A percentile compares a stretch with the other conserved stretches of the same genome.
Conservation (phyloP, 345 rosid genomes). For the Acer negundo region DNA sequence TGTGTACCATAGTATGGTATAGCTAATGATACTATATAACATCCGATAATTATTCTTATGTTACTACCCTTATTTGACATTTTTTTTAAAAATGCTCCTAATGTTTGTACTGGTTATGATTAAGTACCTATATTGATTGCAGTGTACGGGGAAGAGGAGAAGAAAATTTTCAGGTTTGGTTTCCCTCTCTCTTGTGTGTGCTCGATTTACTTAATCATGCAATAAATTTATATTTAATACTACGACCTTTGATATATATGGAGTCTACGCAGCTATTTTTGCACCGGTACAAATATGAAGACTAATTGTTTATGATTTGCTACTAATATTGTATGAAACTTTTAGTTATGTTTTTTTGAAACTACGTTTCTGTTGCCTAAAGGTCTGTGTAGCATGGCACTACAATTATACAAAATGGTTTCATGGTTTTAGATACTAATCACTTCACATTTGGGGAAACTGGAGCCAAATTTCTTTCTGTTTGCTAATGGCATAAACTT, state of each 20-base stretch:
- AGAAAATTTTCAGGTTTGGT: conserved; percentile 29
- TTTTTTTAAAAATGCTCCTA: neutral
- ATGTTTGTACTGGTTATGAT: neutral
- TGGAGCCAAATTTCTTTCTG: neutral
- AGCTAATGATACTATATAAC: neutral
- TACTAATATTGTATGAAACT: neutral
- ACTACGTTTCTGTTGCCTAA: neutral
- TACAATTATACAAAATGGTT: neutral
- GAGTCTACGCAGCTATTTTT: neutral
- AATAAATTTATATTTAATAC: neutral
- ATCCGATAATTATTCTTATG: neutral
- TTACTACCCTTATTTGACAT: neutral
- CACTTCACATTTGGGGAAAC: neutral
- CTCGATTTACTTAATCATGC: neutral
- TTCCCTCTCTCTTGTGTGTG: neutral
- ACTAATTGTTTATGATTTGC: neutral
- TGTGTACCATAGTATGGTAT: neutral
- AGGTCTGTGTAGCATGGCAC: neutral
- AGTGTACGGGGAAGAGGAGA: conserved; percentile 45
- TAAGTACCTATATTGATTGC: conserved; percentile 12
- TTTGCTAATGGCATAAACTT: neutral
- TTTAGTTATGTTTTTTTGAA: too few relatives aligned
- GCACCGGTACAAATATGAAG: neutral
- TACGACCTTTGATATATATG: neutral
- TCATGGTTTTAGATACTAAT: neutral